phyloP scores from a whole-genome alignment of 2,329 filamentous ascomycete species.

The Calonectria leucothoes region DNA sequence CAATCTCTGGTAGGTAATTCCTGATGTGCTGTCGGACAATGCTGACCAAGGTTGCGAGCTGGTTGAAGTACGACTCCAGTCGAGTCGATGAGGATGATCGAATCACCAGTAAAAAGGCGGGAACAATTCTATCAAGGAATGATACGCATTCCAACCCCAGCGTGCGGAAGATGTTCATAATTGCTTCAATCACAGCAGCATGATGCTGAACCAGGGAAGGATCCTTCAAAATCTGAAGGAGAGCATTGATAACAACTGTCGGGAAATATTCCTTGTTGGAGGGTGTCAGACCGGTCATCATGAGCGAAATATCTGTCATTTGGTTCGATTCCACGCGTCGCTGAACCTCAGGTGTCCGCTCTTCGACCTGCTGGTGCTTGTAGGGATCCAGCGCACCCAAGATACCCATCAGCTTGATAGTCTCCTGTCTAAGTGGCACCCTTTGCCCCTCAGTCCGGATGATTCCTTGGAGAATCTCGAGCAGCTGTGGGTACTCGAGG shows the following conservation, averaged over 20 bases:
- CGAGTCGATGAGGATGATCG: constrained; percentile 80
- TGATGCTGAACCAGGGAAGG: constrained; percentile 91
- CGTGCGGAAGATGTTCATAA: constrained; percentile 99
- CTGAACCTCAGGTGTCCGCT: constrained; percentile 86
- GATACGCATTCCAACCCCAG: constrained; percentile 95
- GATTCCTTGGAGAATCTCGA: constrained; percentile 93
- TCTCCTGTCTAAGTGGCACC: constrained; percentile 87
- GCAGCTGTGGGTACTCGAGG: constrained; percentile 90
- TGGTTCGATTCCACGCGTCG: constrained; percentile 71
- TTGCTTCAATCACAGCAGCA: constrained; percentile 93
- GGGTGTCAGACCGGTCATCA: constrained; percentile 97
- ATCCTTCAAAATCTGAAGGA: constrained; percentile 92
- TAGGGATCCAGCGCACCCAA: constrained; percentile 95
- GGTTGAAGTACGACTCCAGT: constrained; percentile 97
- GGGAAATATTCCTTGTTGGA: constrained; percentile 99
- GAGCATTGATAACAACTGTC: constrained; percentile 95
- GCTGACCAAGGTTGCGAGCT: constrained; percentile 90
- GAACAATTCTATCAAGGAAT: constrained; percentile 93
- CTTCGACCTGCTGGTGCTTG: constrained; percentile 91
- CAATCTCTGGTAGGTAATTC: constrained; percentile 87
- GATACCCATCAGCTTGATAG: constrained; percentile 96
- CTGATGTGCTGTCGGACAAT: constrained; percentile 98
- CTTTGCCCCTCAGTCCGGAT: constrained; percentile 90
- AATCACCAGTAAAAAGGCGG: constrained; percentile 92
- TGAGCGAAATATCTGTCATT: constrained; percentile 93